Evolutionary conservation across 2,329 filamentous ascomycete genomes (phyloP), one percentile per base, ranked within the genome.

Genomic region (Hirsutella rhossiliensis): DNA sequence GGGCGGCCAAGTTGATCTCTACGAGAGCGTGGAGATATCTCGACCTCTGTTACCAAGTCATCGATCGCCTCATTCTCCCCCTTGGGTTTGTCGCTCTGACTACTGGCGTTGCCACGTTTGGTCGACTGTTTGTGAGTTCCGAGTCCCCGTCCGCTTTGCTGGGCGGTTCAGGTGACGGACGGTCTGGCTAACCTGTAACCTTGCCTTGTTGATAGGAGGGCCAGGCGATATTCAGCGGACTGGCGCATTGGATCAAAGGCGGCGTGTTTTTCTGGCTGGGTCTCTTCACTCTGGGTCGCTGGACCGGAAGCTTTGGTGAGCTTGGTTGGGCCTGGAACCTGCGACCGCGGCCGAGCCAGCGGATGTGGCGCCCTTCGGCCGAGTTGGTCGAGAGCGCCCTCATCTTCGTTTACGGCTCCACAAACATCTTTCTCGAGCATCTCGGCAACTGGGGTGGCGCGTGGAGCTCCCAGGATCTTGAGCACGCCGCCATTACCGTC

Each of bases 271-370:
- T 96, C 66, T 92, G 87, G 81, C 86, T 94, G 50, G 90, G 90
- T 9, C 65, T 95, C 18, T 66, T 96, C 47, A 94, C 87, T 0
- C 72, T 97, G 4, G 88, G 87, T 28, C 82, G 90, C 45, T 96
- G 87, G 84, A 79, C 88, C 57, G 90, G 90, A 23, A 85, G 84
- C 60, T 97, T 94, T 60, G 81, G 84, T 46, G 86, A 95, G 47
- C 75, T 90, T 45, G 90, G 90, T 51, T 97, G 90, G 90, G 87
- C 88, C 0, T 96, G 90, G 90, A 97, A 97, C 56, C 64, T 89
- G 47, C 84, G 84, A 47, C 87, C 87, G 4, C 70, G 62, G 48
- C 56, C 54, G 15, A 47, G 52, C 12, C 72, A 78, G 17, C 72
- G 76, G 50, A 76, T 71, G 56, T 83, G 82, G 75, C 78, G 78